These are phyloP conservation scores for Tetrapisispora nanseiensis DNA, from an alignment of 805 yeast genomes.

Conservation along the genomic window DNA sequence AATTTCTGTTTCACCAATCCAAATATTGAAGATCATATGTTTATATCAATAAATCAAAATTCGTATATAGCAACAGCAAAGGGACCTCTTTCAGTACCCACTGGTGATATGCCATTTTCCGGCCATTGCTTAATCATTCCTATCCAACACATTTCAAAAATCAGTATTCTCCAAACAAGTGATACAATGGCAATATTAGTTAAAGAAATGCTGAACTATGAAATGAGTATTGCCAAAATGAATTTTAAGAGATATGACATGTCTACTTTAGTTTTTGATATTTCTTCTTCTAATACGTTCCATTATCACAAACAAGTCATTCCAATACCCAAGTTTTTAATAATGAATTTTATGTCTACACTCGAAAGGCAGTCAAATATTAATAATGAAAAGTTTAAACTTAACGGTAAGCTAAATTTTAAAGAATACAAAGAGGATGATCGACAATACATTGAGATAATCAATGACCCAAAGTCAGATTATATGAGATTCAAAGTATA, in stretches of 20 bases:
- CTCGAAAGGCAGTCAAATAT: slow-evolving; percentile 36
- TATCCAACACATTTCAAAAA: slow-evolving; percentile 56
- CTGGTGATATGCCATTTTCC: slow-evolving; percentile 43
- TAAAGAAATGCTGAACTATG: slow-evolving; percentile 40
- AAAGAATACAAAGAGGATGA: slow-evolving; percentile 20
- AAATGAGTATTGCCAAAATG: slow-evolving; percentile 41
- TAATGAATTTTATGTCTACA: slow-evolving; percentile 36
- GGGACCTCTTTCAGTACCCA: slow-evolving; percentile 66
- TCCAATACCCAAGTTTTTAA: slow-evolving; percentile 46
- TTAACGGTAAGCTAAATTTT: slow-evolving; percentile 38
- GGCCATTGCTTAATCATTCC: slow-evolving; percentile 82
- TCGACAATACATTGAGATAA: slow-evolving; percentile 22
- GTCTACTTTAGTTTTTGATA: slow-evolving; percentile 58
- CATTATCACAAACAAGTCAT: slow-evolving; percentile 73
- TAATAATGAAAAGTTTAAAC: slow-evolving; percentile 40
- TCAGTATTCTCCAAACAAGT: slow-evolving; percentile 19
- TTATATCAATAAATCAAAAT: slow-evolving; percentile 59
- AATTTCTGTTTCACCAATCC: slow-evolving; percentile 82
- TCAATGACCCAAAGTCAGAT: slow-evolving; percentile 25
- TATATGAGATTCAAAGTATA: slow-evolving; percentile 30
- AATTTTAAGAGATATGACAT: slow-evolving; percentile 35
- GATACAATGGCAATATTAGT: slow-evolving; percentile 13
- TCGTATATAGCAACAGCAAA: slow-evolving; percentile 70
- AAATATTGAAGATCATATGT: slow-evolving; percentile 66
- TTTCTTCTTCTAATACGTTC: slow-evolving; percentile 51